Percentiles rank a stretch among this genome's conserved stretches.
phyloP scores from a whole-genome alignment of 192 early-diverging fungal genomes.

The Coemansia reversa region DNA sequence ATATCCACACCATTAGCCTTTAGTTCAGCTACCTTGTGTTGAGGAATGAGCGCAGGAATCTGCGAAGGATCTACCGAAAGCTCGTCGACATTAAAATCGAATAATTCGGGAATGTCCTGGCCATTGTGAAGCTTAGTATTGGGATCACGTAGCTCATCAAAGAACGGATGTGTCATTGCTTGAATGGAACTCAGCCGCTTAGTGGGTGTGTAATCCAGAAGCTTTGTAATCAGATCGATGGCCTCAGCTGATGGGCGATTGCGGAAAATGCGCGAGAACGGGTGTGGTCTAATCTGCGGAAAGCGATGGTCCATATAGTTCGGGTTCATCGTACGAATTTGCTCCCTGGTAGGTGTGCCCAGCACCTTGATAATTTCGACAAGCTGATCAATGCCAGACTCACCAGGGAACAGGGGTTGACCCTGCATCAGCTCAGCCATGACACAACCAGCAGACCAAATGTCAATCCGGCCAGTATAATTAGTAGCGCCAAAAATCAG shows the following conservation, averaged over 20 bases:
- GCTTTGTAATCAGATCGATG: conserved; percentile 77
- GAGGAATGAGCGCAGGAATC: conserved; percentile 76
- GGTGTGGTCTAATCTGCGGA: conserved; percentile 93
- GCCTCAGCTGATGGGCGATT: conserved; percentile 80
- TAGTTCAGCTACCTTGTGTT: conserved; percentile 57
- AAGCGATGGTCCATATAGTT: conserved; percentile 99
- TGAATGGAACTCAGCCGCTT: conserved; percentile 81
- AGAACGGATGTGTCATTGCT: conserved; percentile 93
- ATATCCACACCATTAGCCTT: conserved; percentile 42
- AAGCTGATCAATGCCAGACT: conserved; percentile 96
- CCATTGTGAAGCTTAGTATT: conserved; percentile 82
- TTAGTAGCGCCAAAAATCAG: conserved; percentile 94
- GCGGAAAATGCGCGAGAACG: conserved; percentile 86
- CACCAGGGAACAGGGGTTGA: conserved; percentile 92
- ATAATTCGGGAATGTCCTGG: conserved; percentile 79
- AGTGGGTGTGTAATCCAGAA: conserved; percentile 90
- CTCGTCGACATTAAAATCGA: conserved; percentile 87
- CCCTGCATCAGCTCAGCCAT: conserved; percentile 95
- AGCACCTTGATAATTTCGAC: conserved; percentile 99
- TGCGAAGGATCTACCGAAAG: conserved; percentile 85
- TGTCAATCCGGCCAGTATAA: conserved; percentile 86
- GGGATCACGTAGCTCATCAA: conserved; percentile 92
- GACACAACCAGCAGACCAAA: conserved; percentile 96
- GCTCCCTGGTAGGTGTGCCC: conserved; percentile 92
- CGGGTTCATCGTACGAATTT: conserved; percentile 97